Base-by-base conservation (phyloP, 75 land plant genomes). In the Pinus tabuliformis region DNA sequence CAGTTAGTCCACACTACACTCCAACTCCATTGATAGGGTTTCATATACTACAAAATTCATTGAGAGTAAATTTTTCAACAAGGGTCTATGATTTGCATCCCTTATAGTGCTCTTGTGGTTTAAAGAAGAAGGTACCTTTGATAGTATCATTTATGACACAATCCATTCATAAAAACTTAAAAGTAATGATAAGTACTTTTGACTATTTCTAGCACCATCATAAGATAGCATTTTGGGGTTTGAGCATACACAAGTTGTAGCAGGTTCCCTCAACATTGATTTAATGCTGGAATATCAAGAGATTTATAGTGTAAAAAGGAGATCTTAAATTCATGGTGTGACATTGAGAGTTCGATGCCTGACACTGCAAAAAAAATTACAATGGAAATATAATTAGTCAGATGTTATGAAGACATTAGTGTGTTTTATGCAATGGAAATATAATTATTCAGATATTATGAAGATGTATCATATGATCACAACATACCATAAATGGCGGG, bases 401-500 rank as follows among this genome's bases (percentile, higher is more conserved):
- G 26, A 26, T 26, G 26, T 26, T 26, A 81, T 22, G 16, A 33
- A 17, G 42, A 37, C 20, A 36, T 45, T 6, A 63, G 17, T 30
- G 33, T 17, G 4, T 6, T 39, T 20, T 66, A 66, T 16, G 37
- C 15, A 39, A 16, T 42, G 37, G 0, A 39, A 16, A n/a, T 39
- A 66, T 42, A 68, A 7, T 26, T 26, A 26, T 0, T 26, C 26
- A 26, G 26, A 26, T 26, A 26, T 26, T 26, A 26, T 26, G 26
- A 26, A 26, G 26, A 26, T 0, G 0, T 26, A 26, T 26, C 0
- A 26, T 26, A 26, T 26, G 26, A 26, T 26, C 26, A 45, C 52
- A 45, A 45, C 9, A 45, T 45, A 86, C 89, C 89, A 52, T 84
- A 87, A 71, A 7, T 6, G 49, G 6, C 89, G 26, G 87, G 89